Evolutionary conservation across 164 flowering plant genomes (phyloP), one percentile per base, ranked within the genome.

Genomic region (Dillenia suffruticosa): DNA sequence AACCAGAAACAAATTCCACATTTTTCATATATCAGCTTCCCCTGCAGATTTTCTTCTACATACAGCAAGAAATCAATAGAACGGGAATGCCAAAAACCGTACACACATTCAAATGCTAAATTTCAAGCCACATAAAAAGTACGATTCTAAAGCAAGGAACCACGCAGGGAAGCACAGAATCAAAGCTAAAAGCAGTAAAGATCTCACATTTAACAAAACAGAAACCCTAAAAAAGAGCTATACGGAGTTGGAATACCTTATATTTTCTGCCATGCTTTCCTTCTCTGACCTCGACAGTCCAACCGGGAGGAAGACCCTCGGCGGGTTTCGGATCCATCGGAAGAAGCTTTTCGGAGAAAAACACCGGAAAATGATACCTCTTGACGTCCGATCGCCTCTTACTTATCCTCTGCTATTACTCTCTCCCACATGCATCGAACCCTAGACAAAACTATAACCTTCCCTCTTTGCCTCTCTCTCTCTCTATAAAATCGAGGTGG

Each of bases 251-350:
- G 24, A 4, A 61, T 74, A 81, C 88, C 77, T 60, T 81, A 55
- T 83, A 79, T 45, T 65, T 79, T 59, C 60, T 79, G 10, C 88
- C 85, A 58, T 54, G 67, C 17, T 61, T 56, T 47, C 75, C 68
- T 12, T 64, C 49, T 65, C 49, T 73, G 16, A 66, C 65, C 50
- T 70, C 66, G 60, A 76, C 73, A 12, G 62, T 74, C 82, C 85
- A 84, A 3, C 84, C 88, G 9, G 55, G 59, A 3, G 85, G 88
- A 3, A 81, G 76, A 74, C 77, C 63, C 6, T 77, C 79, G 8
- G 74, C 76, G 13, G 65, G 50, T 14, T 50, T 47, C 51, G 40
- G 52, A 46, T 68, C 72, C 43, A 19, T 13, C 14, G 47, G 7
- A 32, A 32, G 40, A 47, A 16, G 9, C 19, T 45, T 19, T 10